Conservation (phyloP, 2,329 filamentous ascomycete species). For the Neospermospora avenae region DNA sequence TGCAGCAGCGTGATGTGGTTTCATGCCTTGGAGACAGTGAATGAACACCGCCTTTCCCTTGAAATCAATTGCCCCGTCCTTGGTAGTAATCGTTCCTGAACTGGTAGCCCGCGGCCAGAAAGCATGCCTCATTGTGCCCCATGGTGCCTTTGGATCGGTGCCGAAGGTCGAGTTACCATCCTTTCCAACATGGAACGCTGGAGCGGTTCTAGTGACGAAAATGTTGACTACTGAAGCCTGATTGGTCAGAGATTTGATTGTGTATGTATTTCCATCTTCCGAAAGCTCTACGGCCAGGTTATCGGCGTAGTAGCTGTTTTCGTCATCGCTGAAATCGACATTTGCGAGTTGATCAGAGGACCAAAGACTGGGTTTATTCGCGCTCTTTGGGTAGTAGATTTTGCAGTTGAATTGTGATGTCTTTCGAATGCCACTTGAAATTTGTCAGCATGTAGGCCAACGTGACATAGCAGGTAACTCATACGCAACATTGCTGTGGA, state of each 20-base stretch:
- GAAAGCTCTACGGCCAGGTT: slow-evolving; percentile 82
- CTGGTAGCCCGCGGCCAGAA: slow-evolving; percentile 90
- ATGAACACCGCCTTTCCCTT: slow-evolving; percentile 76
- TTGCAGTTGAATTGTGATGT: slow-evolving; percentile 95
- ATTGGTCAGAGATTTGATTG: slow-evolving; percentile 87
- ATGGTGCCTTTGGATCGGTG: slow-evolving; percentile 80
- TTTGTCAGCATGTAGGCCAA: slow-evolving; percentile 28
- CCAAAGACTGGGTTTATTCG: slow-evolving; percentile 75
- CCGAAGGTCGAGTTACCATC: slow-evolving; percentile 83
- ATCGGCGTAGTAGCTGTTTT: slow-evolving; percentile 79
- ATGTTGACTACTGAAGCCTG: slow-evolving; percentile 79
- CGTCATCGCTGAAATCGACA: slow-evolving; percentile 79
- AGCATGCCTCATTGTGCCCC: slow-evolving; percentile 86
- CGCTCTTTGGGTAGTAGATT: slow-evolving; percentile 71
- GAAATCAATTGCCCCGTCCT: slow-evolving; percentile 77
- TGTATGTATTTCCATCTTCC: slow-evolving; percentile 77
- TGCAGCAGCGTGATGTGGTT: slow-evolving; percentile 91
- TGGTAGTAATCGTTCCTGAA: slow-evolving; percentile 80
- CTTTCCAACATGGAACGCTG: slow-evolving; percentile 81
- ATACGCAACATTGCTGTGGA: slow-evolving; percentile 97
- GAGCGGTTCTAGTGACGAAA: slow-evolving; percentile 70
- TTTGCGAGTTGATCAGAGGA: slow-evolving; percentile 76
- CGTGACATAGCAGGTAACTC: slow-evolving; percentile 31
- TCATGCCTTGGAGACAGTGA: slow-evolving; percentile 95
- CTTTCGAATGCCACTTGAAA: slow-evolving; percentile 74